These are phyloP conservation scores for Kockiozyma suomiensis DNA, from an alignment of 805 yeast genomes.

Conservation along the genomic window DNA sequence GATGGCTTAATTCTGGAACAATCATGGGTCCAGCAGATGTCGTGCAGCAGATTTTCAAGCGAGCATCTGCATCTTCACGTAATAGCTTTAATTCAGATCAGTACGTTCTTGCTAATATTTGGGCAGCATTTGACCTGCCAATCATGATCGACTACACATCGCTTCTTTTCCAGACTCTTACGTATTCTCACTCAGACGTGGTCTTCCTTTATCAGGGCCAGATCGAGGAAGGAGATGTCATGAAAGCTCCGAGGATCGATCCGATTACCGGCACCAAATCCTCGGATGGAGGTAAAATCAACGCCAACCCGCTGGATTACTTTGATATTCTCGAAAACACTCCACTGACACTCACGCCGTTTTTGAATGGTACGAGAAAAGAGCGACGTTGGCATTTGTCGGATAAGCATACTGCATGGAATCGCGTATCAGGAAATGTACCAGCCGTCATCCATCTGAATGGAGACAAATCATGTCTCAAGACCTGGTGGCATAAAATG, in stretches of 20 bases:
- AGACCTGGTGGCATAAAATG: conserved; percentile 29
- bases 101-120: conserved; percentile 16
- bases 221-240: conserved; percentile 8
- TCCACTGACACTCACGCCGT: conserved; percentile 1
- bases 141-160: conserved; percentile 22
- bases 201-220: conserved; percentile 19
- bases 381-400: neutral
- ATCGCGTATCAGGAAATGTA: conserved; percentile 15
- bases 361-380: neutral
- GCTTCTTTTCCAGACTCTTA: conserved; percentile 19
- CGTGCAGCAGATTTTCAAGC: conserved; percentile 6
- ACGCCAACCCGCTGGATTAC: neutral
- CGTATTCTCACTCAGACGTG: conserved; percentile 19
- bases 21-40: conserved; percentile 20
- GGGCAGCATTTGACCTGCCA: conserved; percentile 15
- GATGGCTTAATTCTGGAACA: conserved; percentile 28
- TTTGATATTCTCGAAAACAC: neutral
- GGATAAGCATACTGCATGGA: conserved; percentile 15
- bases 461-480: conserved; percentile 13
- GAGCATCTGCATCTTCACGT: neutral
- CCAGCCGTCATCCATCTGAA: conserved; percentile 23
- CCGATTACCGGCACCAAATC: neutral
- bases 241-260: neutral
- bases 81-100: conserved; percentile 15
- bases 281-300: neutral